Evolutionary conservation across 2,329 filamentous ascomycete genomes (phyloP).

Genomic region (Atkinsonella hypoxylon): DNA sequence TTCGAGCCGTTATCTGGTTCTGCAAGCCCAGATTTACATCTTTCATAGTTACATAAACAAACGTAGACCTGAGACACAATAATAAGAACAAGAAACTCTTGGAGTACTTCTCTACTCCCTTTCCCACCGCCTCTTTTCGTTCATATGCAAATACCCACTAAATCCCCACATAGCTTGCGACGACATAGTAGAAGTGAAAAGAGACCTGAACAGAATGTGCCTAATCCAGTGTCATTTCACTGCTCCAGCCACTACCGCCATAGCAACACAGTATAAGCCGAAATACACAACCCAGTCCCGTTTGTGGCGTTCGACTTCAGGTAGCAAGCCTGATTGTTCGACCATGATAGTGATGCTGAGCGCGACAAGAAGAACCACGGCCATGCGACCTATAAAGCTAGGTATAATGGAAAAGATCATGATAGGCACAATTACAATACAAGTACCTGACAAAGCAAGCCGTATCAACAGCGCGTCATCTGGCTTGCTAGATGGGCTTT

Average conservation of each 20-base stretch:
- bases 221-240: neutral
- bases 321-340: constrained; percentile 14
- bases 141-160: neutral
- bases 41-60: too few species aligned
- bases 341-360: constrained; percentile 27
- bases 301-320: constrained; percentile 10
- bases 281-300: constrained; percentile 16
- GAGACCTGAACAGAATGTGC: neutral
- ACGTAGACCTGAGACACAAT: too few species aligned
- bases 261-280: constrained; percentile 23
- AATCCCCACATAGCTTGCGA: neutral
- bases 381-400: constrained; percentile 44
- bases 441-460: constrained; percentile 9
- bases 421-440: constrained; percentile 39
- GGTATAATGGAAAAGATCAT: constrained; percentile 46
- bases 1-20: too few species aligned
- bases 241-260: constrained; percentile 17
- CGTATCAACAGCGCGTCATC: constrained; percentile 1
- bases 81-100: too few species aligned
- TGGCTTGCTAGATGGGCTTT: neutral
- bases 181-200: neutral
- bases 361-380: constrained; percentile 41
- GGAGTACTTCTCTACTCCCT: too few species aligned
- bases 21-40: too few species aligned
- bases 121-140: neutral